Evolutionary conservation across 306 rosid species (phyloP), one percentile per base, ranked within the genome.

Genomic region (Gastrolobium bilobum): DNA sequence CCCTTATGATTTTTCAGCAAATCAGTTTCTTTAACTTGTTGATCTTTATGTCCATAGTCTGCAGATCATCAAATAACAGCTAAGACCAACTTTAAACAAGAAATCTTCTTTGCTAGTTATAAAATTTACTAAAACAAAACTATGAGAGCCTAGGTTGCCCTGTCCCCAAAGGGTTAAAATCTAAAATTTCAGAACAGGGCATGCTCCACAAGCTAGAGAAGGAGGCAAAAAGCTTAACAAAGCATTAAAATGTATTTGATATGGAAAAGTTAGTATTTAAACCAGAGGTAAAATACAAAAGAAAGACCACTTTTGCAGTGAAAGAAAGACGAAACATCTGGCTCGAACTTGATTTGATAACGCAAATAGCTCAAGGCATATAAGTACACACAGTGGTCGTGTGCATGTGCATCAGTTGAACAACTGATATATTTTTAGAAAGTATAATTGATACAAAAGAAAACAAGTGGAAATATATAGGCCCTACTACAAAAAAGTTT

Each of bases 31-130:
- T 68, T 79, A 74, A 79, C 68, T 78, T 66, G 89, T 73, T 78
- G 89, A 75, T 83, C 84, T 71, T 73, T 86, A 68, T 79, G 73
- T 65, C 83, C 77, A 52, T 69, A 57, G 57, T 86, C 98, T 90
- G 91, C 87, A 54, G 74, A 61, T 68, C 43, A 81, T 83, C 81
- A 74, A 69, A 48, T 66, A 77, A 62, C 53, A 47, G 63, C 57
- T 51, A 76, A 82, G 69, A 43, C 60, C 53, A 65, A 53, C 65
- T 78, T 80, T 13, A 73, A 56, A 68, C 65, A 5, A 44, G 48
- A 70, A 61, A 30, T 74, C 54, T 37, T 51, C 60, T n/a, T 4
- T n/a, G 31, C 44, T 53, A 48, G 43, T 54, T 35, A 34, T 20
- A 65, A 53, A 64, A 74, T 47, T 59, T 39, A 70, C 58, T 38